Evolutionary conservation across 352 stramenopile species (phyloP).

Genomic region (Globisporangium takayamanum): DNA sequence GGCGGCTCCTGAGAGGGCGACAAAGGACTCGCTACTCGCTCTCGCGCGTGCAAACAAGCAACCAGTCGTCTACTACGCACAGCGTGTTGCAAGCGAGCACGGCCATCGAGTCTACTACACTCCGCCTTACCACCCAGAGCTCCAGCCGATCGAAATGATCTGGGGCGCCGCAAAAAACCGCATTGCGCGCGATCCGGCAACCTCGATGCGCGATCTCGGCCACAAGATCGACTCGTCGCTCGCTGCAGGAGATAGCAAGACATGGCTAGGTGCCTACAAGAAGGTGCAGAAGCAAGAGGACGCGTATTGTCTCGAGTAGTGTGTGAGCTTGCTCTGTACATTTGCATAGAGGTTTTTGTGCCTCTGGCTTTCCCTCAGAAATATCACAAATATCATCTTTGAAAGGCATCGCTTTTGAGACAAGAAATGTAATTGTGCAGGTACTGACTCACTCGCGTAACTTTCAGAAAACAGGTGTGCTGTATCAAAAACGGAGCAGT

Average conservation of each 20-base stretch:
- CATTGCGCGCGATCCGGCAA: background rate
- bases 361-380: background rate
- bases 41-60: background rate
- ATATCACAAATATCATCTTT: background rate
- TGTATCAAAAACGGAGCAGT: no score
- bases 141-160: background rate
- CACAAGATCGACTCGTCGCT: background rate
- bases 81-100: background rate
- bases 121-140: background rate
- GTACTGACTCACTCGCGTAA: no score
- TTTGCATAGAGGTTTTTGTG: background rate
- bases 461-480: no score
- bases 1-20: background rate
- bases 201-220: background rate
- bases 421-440: no score
- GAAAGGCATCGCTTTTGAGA: no score
- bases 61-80: background rate
- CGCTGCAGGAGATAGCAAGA: background rate
- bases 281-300: background rate
- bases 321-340: no score
- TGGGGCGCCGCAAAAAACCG: background rate
- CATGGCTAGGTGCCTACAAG: background rate
- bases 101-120: background rate
- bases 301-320: background rate
- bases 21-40: background rate